Percentiles rank a stretch among this genome's conserved stretches.
Conservation (phyloP, 1,284 basidiomycete genomes). For the Rhodotorula mucilaginosa region DNA sequence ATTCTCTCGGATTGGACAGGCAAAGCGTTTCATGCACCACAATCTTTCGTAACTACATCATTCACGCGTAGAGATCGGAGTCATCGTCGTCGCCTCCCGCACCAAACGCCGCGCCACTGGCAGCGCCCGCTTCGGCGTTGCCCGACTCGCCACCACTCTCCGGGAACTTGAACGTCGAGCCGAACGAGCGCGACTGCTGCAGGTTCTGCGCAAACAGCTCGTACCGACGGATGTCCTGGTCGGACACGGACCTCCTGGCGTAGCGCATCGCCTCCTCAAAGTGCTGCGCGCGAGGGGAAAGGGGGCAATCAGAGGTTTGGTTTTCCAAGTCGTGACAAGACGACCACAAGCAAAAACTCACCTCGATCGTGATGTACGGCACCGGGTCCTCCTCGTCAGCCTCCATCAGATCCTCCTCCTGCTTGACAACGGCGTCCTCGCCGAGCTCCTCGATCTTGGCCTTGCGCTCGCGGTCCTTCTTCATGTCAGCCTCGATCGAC, state of each 20-base stretch:
- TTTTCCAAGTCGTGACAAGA: background rate
- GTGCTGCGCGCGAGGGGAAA: background rate
- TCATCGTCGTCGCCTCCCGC: conserved; percentile 58
- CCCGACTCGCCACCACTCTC: conserved; percentile 60
- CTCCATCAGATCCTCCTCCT: conserved; percentile 59
- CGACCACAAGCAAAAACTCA: background rate
- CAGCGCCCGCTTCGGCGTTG: conserved; percentile 53
- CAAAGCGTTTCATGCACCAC: too few species aligned
- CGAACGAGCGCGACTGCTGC: conserved; percentile 70
- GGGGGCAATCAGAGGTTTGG: too few species aligned
- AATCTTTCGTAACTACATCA: too few species aligned
- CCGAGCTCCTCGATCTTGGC: conserved; percentile 72
- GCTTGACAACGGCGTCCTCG: conserved; percentile 57
- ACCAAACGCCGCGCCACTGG: conserved; percentile 68
- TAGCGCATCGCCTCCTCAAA: conserved; percentile 70
- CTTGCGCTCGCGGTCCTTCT: conserved; percentile 72
- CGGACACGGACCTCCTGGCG: conserved; percentile 51
- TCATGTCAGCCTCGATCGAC: conserved; percentile 90
- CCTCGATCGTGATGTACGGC: conserved; percentile 78
- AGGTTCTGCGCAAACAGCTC: conserved; percentile 88
- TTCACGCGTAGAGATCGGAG: conserved; percentile 69
- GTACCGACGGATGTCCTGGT: conserved; percentile 58
- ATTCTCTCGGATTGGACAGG: too few species aligned
- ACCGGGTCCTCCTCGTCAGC: conserved; percentile 77
- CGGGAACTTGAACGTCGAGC: conserved; percentile 95